Evolutionary conservation across 2,329 filamentous ascomycete species (phyloP).

Genomic region (Trichoderma atroviride): DNA sequence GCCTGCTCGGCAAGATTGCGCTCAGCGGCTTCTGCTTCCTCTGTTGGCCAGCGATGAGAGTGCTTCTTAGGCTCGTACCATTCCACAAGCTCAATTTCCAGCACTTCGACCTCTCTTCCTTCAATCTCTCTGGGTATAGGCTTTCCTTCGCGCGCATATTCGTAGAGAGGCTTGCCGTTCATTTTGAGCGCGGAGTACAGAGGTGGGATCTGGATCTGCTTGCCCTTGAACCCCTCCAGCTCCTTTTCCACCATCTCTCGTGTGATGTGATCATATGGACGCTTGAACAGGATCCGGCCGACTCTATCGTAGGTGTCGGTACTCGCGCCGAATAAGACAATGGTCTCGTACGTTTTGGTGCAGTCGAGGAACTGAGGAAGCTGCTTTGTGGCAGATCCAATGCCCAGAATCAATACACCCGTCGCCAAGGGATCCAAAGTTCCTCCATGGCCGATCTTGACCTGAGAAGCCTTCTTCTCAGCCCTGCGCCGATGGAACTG

Average conservation of each 20-base stretch:
- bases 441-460: conserved; percentile 96
- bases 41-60: conserved; percentile 74
- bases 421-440: conserved; percentile 94
- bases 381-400: conserved; percentile 85
- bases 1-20: conserved; percentile 75
- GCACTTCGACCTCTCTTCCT: conserved; percentile 75
- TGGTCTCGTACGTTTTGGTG: conserved; percentile 90
- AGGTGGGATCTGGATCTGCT: conserved; percentile 86
- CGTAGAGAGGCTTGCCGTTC: conserved; percentile 91
- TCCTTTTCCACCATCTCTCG: conserved; percentile 75
- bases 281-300: conserved; percentile 78
- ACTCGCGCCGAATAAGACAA: conserved; percentile 85
- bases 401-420: conserved; percentile 85
- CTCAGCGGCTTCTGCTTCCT: conserved; percentile 75
- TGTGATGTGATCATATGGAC: conserved; percentile 80
- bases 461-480: conserved; percentile 63
- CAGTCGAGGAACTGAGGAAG: conserved; percentile 79
- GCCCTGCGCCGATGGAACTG: conserved; percentile 62
- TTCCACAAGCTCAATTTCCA: conserved; percentile 77
- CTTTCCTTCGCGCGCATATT: conserved; percentile 90
- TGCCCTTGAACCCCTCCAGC: conserved; percentile 74
- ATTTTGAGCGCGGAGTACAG: conserved; percentile 93
- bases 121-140: conserved; percentile 84
- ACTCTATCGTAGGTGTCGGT: conserved; percentile 90
- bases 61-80: conserved; percentile 84